Percentiles rank a stretch among this genome's conserved stretches.
These are phyloP conservation scores for Pichia cactophila DNA, from an alignment of 1,139 yeast genomes.

Conservation along the genomic window DNA sequence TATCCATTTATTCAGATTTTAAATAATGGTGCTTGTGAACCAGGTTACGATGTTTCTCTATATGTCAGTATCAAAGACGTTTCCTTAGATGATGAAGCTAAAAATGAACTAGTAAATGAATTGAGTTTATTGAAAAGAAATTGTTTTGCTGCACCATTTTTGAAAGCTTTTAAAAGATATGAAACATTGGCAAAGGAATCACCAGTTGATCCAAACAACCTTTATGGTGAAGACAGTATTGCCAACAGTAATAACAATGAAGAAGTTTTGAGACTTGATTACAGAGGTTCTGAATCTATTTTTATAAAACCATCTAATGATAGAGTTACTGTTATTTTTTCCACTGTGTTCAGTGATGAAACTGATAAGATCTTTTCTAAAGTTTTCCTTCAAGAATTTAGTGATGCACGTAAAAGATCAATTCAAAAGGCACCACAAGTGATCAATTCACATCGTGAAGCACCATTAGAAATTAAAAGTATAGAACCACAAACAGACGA, in stretches of 20 bases:
- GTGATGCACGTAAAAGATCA: constrained; percentile 91
- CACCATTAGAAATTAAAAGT: constrained; percentile 80
- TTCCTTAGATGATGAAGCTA: constrained; percentile 36
- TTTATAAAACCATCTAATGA: constrained; percentile 90
- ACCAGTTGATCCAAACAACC: constrained; percentile 35
- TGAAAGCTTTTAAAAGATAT: constrained; percentile 73
- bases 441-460: constrained; percentile 76
- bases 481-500: constrained; percentile 34
- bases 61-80: constrained; percentile 48
- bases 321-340: constrained; percentile 92
- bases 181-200: constrained; percentile 54
- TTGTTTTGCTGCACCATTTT: constrained; percentile 89
- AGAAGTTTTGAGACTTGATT: constrained; percentile 65
- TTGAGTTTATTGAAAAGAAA: constrained; percentile 75
- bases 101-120: constrained; percentile 34
- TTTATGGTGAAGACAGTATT: constrained; percentile 39
- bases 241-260: constrained; percentile 38
- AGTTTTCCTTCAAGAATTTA: constrained; percentile 94
- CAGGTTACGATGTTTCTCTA: constrained; percentile 77
- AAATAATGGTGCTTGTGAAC: constrained; percentile 41
- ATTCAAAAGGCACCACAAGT: constrained; percentile 99
- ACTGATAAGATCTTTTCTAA: constrained; percentile 93
- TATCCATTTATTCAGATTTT: constrained; percentile 26
- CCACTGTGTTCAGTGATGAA: constrained; percentile 92
- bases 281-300: constrained; percentile 90